phyloP scores from a whole-genome alignment of 306 rosid species.

The Sphenostylis stenocarpa region DNA sequence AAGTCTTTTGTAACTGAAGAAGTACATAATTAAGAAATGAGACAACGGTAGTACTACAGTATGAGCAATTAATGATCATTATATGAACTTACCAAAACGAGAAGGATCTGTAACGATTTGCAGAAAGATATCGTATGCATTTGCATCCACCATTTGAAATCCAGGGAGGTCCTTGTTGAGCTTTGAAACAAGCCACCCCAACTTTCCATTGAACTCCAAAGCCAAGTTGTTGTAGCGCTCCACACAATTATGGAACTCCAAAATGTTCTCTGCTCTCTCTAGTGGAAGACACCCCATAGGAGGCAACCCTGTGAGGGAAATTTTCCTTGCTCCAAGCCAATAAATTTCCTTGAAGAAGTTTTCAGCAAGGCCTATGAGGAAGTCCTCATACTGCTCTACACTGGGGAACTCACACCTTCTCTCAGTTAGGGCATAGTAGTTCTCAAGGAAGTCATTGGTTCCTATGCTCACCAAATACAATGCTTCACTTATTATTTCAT shows the following conservation, averaged over 20 bases:
- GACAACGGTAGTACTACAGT: neutral
- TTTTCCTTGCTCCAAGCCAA: slow-evolving; percentile 55
- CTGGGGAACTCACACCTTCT: slow-evolving; percentile 39
- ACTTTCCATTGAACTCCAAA: slow-evolving; percentile 53
- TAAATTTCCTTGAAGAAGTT: slow-evolving; percentile 47
- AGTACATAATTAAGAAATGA: too few relatives aligned
- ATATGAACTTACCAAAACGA: slow-evolving; percentile 40
- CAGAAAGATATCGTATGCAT: slow-evolving; percentile 28
- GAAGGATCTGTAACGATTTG: slow-evolving; percentile 51
- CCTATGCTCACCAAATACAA: slow-evolving; percentile 62
- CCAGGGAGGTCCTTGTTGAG: slow-evolving; percentile 48
- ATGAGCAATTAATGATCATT: neutral
- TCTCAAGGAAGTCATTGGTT: slow-evolving; percentile 67
- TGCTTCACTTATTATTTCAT: slow-evolving; percentile 43
- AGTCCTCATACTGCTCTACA: slow-evolving; percentile 48
- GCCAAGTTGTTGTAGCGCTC: slow-evolving; percentile 50
- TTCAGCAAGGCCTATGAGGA: slow-evolving; percentile 48
- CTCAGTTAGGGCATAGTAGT: slow-evolving; percentile 44
- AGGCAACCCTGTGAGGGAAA: slow-evolving; percentile 58
- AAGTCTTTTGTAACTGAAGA: too few relatives aligned
- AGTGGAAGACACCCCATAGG: slow-evolving; percentile 77
- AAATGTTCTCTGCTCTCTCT: slow-evolving; percentile 48
- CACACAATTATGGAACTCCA: slow-evolving; percentile 45
- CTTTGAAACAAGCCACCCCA: slow-evolving; percentile 42
- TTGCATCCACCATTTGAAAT: slow-evolving; percentile 42